Base-by-base conservation (phyloP, 2,329 filamentous ascomycete species). In the Colletotrichum karsti region DNA sequence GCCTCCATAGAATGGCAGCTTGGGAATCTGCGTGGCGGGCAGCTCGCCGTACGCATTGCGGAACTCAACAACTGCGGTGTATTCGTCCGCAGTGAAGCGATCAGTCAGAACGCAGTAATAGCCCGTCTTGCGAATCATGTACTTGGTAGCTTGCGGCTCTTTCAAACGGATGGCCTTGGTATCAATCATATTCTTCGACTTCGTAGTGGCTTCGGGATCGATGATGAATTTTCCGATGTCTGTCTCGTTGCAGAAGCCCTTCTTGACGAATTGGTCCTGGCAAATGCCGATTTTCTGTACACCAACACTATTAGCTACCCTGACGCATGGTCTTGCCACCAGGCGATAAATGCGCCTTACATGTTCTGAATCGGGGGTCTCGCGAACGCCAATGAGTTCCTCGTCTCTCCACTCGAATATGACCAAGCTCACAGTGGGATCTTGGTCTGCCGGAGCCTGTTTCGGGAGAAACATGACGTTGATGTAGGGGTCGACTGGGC, bases 31-130 rank as follows among this genome's bases (percentile, higher is more conserved):
- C 2, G 94, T 94, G 7, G 94, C 96, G 5, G 95, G 93, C 63
- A 99, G 90, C 83, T 99, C 95, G 77, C 96, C 96, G 77, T 97
- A 99, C 3, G 96, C 93, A 80, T 99, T 98, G 70, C 95, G 91
- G 80, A 98, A 99, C 75, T 96, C 95, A 46, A 96, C 91, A 13
- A 96, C 88, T 7, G 92, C 95, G 51, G 86, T 88, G 77, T 97
- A 99, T 48, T 93, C 86, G 20, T 87, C 84, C 0, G 86, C 84
- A 26, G 86, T 89, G 77, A 90, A 95, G 22, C 87, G 87, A 71
- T 90, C 91, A 1, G 94, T 96, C 58, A 93, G 90, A 67, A 99
- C 91, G 75, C 96, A 99, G 80, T 97, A 99, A 81, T 98, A 99
- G 28, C 96, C 96, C 0, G 96, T 99, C 79, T 93, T 94, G 75